Conservation (phyloP, 345 rosid genomes). For the Crucihimalaya himalaica region DNA sequence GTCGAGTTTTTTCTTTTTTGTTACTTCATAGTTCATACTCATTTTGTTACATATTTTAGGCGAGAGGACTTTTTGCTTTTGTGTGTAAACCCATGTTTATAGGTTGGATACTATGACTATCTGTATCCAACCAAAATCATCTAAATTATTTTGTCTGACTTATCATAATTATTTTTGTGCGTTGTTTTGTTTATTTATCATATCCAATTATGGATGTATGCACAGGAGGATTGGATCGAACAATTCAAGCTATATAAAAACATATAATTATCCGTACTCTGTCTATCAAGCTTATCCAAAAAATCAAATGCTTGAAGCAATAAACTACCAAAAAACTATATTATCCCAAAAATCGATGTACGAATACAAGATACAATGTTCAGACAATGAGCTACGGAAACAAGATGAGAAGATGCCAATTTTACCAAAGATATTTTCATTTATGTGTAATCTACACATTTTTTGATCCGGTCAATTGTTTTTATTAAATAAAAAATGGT, state of each 20-base stretch:
- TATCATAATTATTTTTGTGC: background rate
- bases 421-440: no score
- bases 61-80: background rate
- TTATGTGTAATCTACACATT: no score
- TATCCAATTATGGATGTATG: background rate
- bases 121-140: conserved; percentile 22
- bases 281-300: background rate
- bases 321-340: background rate
- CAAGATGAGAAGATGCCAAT: no score
- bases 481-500: no score
- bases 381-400: background rate
- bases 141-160: conserved; percentile 14
- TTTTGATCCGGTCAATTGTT: no score
- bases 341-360: background rate
- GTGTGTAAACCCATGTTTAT: conserved; percentile 10
- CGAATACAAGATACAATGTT: background rate
- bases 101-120: background rate
- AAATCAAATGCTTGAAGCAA: background rate
- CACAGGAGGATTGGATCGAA: conserved; percentile 15
- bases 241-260: background rate
- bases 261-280: background rate
- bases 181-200: background rate
- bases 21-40: conserved; percentile 1
- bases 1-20: conserved; percentile 3
- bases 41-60: conserved; percentile 32